Evolutionary conservation across 352 stramenopile genomes (phyloP).

Genomic region (Halophytophthora polymorphica): DNA sequence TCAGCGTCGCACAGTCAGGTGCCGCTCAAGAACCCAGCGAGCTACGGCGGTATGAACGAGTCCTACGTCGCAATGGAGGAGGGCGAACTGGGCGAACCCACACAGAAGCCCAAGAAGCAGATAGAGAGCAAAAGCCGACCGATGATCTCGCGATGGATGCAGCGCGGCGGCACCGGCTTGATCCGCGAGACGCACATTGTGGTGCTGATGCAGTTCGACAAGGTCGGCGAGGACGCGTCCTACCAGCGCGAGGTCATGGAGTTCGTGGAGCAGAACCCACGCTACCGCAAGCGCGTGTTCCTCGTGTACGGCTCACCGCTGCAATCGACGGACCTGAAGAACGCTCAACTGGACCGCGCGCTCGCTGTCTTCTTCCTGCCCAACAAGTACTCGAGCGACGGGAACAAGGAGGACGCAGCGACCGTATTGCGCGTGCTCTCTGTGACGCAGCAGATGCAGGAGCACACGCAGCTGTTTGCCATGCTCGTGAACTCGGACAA

Average conservation of each 20-base stretch:
- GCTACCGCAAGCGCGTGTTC: conserved; percentile 79
- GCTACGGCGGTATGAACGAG: conserved; percentile 27
- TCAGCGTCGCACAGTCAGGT: conserved; percentile 11
- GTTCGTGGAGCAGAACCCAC: conserved; percentile 66
- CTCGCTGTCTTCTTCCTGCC: conserved; percentile 84
- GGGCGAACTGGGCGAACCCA: conserved; percentile 12
- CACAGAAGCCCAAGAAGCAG: conserved; percentile 8
- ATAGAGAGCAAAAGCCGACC: conserved; percentile 17
- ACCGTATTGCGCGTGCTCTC: conserved; percentile 81
- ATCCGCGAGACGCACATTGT: conserved; percentile 82
- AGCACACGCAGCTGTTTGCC: conserved; percentile 71
- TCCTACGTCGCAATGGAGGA: conserved; percentile 29
- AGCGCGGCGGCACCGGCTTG: conserved; percentile 32
- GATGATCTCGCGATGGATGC: conserved; percentile 47
- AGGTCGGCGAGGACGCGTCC: conserved; percentile 34
- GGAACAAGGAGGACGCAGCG: conserved; percentile 76
- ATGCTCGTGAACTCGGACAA: conserved; percentile 87
- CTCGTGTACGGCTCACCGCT: conserved; percentile 74
- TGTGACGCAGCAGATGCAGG: conserved; percentile 58
- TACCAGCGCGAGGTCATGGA: conserved; percentile 67
- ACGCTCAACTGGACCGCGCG: conserved; percentile 57
- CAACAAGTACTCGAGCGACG: conserved; percentile 79
- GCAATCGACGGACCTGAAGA: conserved; percentile 45
- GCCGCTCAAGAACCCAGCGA: conserved; percentile 16
- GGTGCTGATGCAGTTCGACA: conserved; percentile 73